These are phyloP conservation scores for Globisporangium uncinulatum DNA, from an alignment of 352 stramenopile species.

Conservation along the genomic window DNA sequence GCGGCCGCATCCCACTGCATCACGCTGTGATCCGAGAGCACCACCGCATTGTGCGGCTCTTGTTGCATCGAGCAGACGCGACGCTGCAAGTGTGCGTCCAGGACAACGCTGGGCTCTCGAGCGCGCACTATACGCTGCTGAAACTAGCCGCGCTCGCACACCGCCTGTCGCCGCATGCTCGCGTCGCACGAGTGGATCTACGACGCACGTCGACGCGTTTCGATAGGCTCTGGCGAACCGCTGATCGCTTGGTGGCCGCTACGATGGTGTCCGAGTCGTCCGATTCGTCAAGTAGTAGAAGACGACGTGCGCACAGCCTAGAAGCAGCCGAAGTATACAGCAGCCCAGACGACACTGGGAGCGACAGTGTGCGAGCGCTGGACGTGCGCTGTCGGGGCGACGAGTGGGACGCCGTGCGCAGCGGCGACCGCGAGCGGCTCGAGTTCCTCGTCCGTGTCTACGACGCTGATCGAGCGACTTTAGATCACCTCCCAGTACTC, in stretches of 20 bases:
- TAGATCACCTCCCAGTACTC: constrained; percentile 12
- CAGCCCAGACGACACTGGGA: not conserved
- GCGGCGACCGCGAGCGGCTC: constrained; percentile 34
- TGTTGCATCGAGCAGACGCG: constrained; percentile 32
- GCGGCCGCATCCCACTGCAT: constrained; percentile 43
- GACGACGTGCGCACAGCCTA: no score
- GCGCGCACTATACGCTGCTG: constrained; percentile 41
- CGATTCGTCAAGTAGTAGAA: not conserved
- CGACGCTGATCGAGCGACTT: not conserved
- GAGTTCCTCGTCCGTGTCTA: constrained; percentile 27
- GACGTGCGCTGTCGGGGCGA: constrained; percentile 43
- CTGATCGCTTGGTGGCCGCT: not conserved
- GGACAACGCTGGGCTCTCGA: constrained; percentile 33
- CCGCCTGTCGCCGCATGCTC: constrained; percentile 1
- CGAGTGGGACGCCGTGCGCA: constrained; percentile 38
- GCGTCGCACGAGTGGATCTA: constrained; percentile 8
- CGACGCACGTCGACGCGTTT: constrained; percentile 19
- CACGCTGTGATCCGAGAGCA: constrained; percentile 42
- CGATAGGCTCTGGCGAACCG: constrained; percentile 8
- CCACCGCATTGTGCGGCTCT: constrained; percentile 19
- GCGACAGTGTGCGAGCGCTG: constrained; percentile 4
- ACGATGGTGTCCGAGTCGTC: not conserved
- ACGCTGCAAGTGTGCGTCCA: constrained; percentile 28
- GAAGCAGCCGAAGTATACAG: not conserved
- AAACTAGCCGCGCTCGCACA: constrained; percentile 30